Evolutionary conservation across 2,329 filamentous ascomycete genomes (phyloP), one percentile per base, ranked within the genome.

Genomic region (Thielaviopsis musarum): DNA sequence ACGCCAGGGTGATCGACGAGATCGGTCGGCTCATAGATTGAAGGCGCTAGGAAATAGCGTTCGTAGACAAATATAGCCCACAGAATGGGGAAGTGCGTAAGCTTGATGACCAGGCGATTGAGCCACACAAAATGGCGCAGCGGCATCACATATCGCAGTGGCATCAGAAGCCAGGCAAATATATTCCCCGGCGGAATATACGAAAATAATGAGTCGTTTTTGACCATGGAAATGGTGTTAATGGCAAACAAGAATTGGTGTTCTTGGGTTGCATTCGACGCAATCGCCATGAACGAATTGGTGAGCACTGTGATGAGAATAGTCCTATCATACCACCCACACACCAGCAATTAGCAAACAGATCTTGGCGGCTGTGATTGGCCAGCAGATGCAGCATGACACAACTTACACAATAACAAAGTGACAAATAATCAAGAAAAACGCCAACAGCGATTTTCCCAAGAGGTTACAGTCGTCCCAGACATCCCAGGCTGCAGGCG

Each of bases 161-260:
- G 91, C 66, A 90, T 90, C 28, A 95, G 75, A 0, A 91, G 68
- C 91, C 91, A 97, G 1, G 88, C 91, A 63, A 96, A 79, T 30
- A 96, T 86, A 68, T 97, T 97, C 15, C 87, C 85, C 0, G 91
- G 91, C 1, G 91, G 87, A 62, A 96, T 81, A 68, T 96, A 96
- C 3, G 89, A 94, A 74, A 97, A 97, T 0, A 96, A 75, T 0
- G 90, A 87, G 69, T 97, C 91, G n/a, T 93, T 95, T 70, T 96
- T 97, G 64, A 96, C 91, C 88, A 95, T 94, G 4, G 89, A 94
- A 56, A 96, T 95, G 4, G 91, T 94, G 68, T 96, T 97, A 69
- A 97, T 90, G 0, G 91, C 91, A 67, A 97, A 96, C 2, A 96
- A 73, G 68, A 95, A 96, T 75, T 84, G 82, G 63, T 96, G 91